These are phyloP conservation scores for Cordyceps pruinosa DNA, from an alignment of 2,329 filamentous ascomycete species.

Conservation along the genomic window DNA sequence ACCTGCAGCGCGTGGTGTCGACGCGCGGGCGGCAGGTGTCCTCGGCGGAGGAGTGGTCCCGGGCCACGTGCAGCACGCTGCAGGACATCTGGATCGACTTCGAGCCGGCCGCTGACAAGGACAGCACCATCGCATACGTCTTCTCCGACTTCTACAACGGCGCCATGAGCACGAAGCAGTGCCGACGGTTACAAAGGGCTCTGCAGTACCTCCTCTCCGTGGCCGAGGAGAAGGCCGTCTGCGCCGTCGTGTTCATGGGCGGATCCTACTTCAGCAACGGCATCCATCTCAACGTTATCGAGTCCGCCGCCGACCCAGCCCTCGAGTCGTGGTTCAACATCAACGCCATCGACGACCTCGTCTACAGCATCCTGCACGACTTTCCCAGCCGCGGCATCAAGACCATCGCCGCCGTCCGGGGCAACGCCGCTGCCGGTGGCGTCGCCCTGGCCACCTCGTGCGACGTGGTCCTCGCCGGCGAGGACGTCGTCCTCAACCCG, in stretches of 20 bases:
- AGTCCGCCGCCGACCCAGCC: slow-evolving; percentile 29
- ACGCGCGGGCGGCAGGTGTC: slow-evolving; percentile 12
- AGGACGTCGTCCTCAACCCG: slow-evolving; percentile 34
- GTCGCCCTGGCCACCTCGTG: slow-evolving; percentile 34
- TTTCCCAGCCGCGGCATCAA: slow-evolving; percentile 28
- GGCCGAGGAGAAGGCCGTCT: slow-evolving; percentile 21
- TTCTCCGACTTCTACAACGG: slow-evolving; percentile 39
- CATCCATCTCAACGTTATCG: slow-evolving; percentile 37
- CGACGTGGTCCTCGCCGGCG: slow-evolving; percentile 30
- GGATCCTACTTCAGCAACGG: slow-evolving; percentile 36
- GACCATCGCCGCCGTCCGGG: slow-evolving; percentile 32
- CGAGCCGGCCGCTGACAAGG: slow-evolving; percentile 16
- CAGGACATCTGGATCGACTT: slow-evolving; percentile 36
- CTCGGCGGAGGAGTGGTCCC: slow-evolving; percentile 23
- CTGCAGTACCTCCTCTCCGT: slow-evolving; percentile 28
- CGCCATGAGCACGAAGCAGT: slow-evolving; percentile 35
- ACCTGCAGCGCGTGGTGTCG: slow-evolving; percentile 15
- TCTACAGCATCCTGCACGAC: slow-evolving; percentile 30
- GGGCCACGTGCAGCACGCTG: slow-evolving; percentile 24
- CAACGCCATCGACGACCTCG: slow-evolving; percentile 37
- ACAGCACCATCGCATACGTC: slow-evolving; percentile 28
- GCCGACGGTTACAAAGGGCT: slow-evolving; percentile 28
- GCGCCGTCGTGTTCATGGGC: slow-evolving; percentile 34
- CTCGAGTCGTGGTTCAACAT: slow-evolving; percentile 37
- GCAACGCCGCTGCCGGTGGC: slow-evolving; percentile 37